Percentiles rank a stretch among this genome's conserved stretches.
These are phyloP conservation scores for Phytophthora nicotianae DNA, from an alignment of 352 stramenopile species.

Conservation along the genomic window DNA sequence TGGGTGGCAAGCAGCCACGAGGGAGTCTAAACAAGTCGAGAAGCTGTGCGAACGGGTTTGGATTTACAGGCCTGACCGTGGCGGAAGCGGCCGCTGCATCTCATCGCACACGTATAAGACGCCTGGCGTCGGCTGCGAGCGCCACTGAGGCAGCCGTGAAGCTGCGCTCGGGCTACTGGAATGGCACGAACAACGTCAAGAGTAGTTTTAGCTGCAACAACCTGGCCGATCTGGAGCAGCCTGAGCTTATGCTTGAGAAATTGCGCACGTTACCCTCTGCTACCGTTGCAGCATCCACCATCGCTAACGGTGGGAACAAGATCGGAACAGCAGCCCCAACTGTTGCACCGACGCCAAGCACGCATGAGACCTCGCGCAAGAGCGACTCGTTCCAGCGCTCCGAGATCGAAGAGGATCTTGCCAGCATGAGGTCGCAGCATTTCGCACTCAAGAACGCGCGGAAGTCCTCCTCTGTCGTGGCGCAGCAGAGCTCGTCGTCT, in stretches of 20 bases:
- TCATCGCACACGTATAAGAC: conserved; percentile 59
- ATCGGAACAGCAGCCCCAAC: conserved; percentile 32
- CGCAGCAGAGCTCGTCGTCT: conserved; percentile 33
- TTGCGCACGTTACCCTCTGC: conserved; percentile 24
- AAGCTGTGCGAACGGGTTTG: conserved; percentile 64
- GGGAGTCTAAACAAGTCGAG: conserved; percentile 57
- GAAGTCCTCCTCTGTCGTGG: conserved; percentile 12
- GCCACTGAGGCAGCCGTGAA: conserved; percentile 35
- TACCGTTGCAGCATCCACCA: conserved; percentile 21
- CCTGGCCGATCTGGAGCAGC: conserved; percentile 64
- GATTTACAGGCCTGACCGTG: conserved; percentile 59
- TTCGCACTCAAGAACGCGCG: conserved; percentile 34
- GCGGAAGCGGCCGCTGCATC: conserved; percentile 68
- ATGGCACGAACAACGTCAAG: conserved; percentile 70
- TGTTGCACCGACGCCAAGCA: conserved; percentile 29
- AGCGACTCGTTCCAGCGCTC: conserved; percentile 60
- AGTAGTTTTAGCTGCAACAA: conserved; percentile 88
- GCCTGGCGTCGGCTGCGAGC: conserved; percentile 28
- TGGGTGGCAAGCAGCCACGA: conserved; percentile 5
- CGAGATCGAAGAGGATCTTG: conserved; percentile 41
- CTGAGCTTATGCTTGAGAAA: conserved; percentile 49
- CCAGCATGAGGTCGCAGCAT: conserved; percentile 45
- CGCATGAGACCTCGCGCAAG: conserved; percentile 43
- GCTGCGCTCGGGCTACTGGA: conserved; percentile 74
- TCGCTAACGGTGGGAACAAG: conserved; percentile 50